Percentiles rank a stretch among this genome's conserved stretches.
Evolutionary conservation across 1,139 yeast species (phyloP).

Genomic region (Lodderomyces orthopsilosis): DNA sequence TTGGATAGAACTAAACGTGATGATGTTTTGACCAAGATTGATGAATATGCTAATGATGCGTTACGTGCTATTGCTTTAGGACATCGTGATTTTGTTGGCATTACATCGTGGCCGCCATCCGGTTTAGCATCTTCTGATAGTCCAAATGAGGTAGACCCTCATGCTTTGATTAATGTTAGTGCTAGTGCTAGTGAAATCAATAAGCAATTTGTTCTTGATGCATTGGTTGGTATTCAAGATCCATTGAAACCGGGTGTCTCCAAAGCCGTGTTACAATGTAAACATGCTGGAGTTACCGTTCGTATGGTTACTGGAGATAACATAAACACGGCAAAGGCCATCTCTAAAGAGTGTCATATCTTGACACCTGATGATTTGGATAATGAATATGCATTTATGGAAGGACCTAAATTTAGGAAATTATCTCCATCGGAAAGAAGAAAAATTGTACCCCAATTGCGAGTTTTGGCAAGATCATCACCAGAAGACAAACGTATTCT

Average conservation of each 20-base stretch:
- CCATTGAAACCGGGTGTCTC: slow-evolving; percentile 91
- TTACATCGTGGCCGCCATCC: slow-evolving; percentile 64
- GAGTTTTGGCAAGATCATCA: slow-evolving; percentile 88
- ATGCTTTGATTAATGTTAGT: slow-evolving; percentile 33
- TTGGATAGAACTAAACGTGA: slow-evolving; percentile 35
- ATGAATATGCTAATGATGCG: slow-evolving; percentile 68
- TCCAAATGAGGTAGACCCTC: slow-evolving; percentile 46
- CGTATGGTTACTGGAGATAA: slow-evolving; percentile 99
- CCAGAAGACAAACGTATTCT: slow-evolving; percentile 91
- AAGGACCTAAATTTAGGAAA: slow-evolving; percentile 85
- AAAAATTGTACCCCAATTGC: slow-evolving; percentile 63
- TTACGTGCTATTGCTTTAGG: slow-evolving; percentile 83
- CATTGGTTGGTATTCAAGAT: slow-evolving; percentile 89
- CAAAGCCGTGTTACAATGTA: slow-evolving; percentile 82
- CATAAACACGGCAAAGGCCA: slow-evolving; percentile 83
- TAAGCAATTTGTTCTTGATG: slow-evolving; percentile 51
- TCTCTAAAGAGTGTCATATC: slow-evolving; percentile 83
- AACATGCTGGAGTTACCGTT: slow-evolving; percentile 87
- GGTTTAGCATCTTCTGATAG: slow-evolving; percentile 29
- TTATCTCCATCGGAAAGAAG: slow-evolving; percentile 58
- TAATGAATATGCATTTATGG: slow-evolving; percentile 70
- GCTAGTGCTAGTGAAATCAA: slow-evolving; percentile 26
- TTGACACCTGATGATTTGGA: slow-evolving; percentile 51
- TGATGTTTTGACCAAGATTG: slow-evolving; percentile 46
- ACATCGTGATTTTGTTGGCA: slow-evolving; percentile 61